These are phyloP conservation scores for Castanospermum australe DNA, from an alignment of 306 rosid species.

Conservation along the genomic window DNA sequence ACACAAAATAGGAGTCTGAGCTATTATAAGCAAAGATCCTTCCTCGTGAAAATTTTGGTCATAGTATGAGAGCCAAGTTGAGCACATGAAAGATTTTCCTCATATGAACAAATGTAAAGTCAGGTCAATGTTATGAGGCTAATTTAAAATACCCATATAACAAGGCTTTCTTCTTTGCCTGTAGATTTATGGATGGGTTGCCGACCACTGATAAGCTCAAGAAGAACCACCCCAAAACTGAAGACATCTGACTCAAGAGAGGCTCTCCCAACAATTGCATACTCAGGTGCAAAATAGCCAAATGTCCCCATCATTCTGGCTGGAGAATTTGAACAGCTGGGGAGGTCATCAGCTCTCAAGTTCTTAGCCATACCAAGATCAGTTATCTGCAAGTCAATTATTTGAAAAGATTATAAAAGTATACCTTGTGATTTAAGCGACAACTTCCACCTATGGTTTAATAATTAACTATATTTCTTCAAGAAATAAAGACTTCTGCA, in stretches of 20 bases:
- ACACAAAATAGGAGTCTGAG: not conserved
- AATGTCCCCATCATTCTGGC: conserved; percentile 98
- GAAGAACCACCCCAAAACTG: conserved; percentile 98
- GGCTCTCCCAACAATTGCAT: conserved; percentile 86
- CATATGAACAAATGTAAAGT: not conserved
- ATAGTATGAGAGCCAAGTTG: not conserved
- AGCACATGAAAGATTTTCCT: conserved; percentile 2
- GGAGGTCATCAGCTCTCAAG: conserved; percentile 73
- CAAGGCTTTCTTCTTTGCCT: conserved; percentile 92
- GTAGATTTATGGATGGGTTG: conserved; percentile 77
- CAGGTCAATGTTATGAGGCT: conserved; percentile 1
- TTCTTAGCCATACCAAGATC: conserved; percentile 97
- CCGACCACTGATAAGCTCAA: conserved; percentile 95
- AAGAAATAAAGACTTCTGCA: not conserved
- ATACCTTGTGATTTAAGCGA: not conserved
- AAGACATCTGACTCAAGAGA: conserved; percentile 94
- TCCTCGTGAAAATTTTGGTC: not conserved
- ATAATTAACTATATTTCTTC: not conserved
- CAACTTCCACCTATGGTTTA: not conserved
- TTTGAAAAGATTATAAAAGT: conserved; percentile 4
- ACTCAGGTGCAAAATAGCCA: conserved; percentile 99
- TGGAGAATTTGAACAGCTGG: conserved; percentile 88
- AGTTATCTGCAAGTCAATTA: conserved; percentile 70
- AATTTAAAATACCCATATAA: conserved; percentile 73
- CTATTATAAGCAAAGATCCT: not conserved